Conservation (phyloP, 2,329 filamentous ascomycete genomes). For the Xylariaceae sp. region DNA sequence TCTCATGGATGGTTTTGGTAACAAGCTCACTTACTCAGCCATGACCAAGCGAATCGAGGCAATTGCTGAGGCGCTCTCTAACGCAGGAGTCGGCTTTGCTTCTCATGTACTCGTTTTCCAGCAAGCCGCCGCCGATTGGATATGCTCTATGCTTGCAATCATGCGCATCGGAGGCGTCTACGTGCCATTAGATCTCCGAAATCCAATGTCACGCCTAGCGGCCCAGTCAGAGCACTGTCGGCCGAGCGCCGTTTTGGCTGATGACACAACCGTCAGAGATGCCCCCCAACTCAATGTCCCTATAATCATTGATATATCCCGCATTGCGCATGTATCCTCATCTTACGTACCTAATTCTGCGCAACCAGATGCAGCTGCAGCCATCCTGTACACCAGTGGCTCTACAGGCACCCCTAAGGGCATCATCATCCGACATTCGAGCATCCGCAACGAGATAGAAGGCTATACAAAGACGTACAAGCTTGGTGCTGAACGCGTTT, state of each 20-base stretch:
- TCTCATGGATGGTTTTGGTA: slow-evolving; percentile 17
- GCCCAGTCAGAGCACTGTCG: slow-evolving; percentile 38
- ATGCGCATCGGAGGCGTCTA: slow-evolving; percentile 41
- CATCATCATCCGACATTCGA: slow-evolving; percentile 37
- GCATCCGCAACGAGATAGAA: slow-evolving; percentile 41
- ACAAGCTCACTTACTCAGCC: slow-evolving; percentile 43
- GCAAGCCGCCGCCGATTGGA: slow-evolving; percentile 18
- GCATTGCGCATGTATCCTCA: neutral
- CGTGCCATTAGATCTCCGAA: slow-evolving; percentile 45
- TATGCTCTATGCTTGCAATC: slow-evolving; percentile 36
- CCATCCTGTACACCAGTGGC: slow-evolving; percentile 37
- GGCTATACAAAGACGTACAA: slow-evolving; percentile 24
- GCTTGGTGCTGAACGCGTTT: slow-evolving; percentile 36
- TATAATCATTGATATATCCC: slow-evolving; percentile 15
- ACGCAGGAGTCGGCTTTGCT: slow-evolving; percentile 21
- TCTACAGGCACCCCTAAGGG: slow-evolving; percentile 45
- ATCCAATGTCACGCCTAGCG: slow-evolving; percentile 37
- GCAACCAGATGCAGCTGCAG: neutral
- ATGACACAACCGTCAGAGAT: neutral
- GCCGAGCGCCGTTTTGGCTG: slow-evolving; percentile 41
- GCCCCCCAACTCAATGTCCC: neutral
- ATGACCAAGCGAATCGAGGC: slow-evolving; percentile 41
- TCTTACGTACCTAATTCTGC: neutral
- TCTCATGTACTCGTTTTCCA: slow-evolving; percentile 44
- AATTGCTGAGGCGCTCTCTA: slow-evolving; percentile 43